Percentiles rank a stretch among this genome's conserved stretches.
Conservation (phyloP, 2,329 filamentous ascomycete genomes). For the Monilinia polystroma region DNA sequence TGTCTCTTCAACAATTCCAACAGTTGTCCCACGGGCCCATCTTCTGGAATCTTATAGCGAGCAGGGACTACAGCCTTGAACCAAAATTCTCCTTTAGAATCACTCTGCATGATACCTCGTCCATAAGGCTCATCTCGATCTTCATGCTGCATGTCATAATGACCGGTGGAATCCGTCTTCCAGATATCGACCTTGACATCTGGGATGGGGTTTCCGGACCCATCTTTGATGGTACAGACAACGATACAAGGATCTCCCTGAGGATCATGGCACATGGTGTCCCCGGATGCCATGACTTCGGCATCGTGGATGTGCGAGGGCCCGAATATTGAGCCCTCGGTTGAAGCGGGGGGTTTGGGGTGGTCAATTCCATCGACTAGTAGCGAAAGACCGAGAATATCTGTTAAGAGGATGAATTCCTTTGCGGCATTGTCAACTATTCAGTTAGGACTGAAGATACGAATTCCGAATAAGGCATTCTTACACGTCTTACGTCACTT, state of each 20-base stretch:
- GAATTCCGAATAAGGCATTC: constrained; percentile 29
- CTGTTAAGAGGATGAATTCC: constrained; percentile 81
- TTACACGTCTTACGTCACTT: constrained; percentile 68
- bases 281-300: constrained; percentile 54
- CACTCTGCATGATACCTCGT: constrained; percentile 67
- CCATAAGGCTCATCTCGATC: constrained; percentile 66
- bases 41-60: constrained; percentile 79
- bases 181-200: constrained; percentile 77
- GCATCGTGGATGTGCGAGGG: constrained; percentile 84
- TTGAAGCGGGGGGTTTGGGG: constrained; percentile 67
- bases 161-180: constrained; percentile 79
- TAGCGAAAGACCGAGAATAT: constrained; percentile 75
- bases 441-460: not conserved
- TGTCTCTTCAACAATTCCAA: constrained; percentile 67
- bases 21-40: constrained; percentile 78
- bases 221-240: constrained; percentile 70
- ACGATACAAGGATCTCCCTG: constrained; percentile 69
- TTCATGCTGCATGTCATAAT: constrained; percentile 78
- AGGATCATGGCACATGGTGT: constrained; percentile 65
- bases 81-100: constrained; percentile 74
- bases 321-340: constrained; percentile 77
- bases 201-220: constrained; percentile 57
- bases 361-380: constrained; percentile 82
- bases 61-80: constrained; percentile 84
- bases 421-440: constrained; percentile 33